Evolutionary conservation across 176 grass and related monocot genomes (phyloP).

Genomic region (Aegilops umbellulata): DNA sequence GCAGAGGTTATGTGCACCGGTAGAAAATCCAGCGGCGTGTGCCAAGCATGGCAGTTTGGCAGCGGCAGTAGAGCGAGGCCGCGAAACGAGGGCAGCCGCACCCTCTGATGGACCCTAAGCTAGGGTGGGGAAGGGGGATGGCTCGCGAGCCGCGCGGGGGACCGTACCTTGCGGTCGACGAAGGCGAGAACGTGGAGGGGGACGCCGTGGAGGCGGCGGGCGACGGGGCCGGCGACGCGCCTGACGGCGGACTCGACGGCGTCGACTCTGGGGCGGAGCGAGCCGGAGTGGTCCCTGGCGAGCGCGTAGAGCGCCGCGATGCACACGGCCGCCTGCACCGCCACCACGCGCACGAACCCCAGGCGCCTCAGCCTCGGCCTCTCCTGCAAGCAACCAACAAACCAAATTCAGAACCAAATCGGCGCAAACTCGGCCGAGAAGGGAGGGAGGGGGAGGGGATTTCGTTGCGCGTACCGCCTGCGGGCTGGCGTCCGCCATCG

Average conservation of each 20-base stretch:
- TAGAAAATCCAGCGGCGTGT: neutral
- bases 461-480: slow-evolving; percentile 21
- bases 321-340: slow-evolving; percentile 50
- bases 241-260: slow-evolving; percentile 63
- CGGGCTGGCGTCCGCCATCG: slow-evolving; percentile 56
- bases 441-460: neutral
- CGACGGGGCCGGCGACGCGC: slow-evolving; percentile 53
- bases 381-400: neutral
- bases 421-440: neutral
- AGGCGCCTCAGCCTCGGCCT: slow-evolving; percentile 53
- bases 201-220: slow-evolving; percentile 40
- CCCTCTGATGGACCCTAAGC: neutral
- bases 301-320: slow-evolving; percentile 53
- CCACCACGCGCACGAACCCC: slow-evolving; percentile 53
- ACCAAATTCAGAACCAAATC: neutral
- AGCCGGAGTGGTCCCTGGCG: slow-evolving; percentile 78
- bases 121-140: neutral
- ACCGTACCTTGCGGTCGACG: slow-evolving; percentile 67
- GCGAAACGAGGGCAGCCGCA: neutral
- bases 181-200: slow-evolving; percentile 72
- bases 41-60: neutral
- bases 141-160: neutral
- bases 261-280: slow-evolving; percentile 60
- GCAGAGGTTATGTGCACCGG: slow-evolving; percentile 3
- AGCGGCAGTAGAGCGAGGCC: neutral